A percentile compares a stretch with the other conserved stretches of the same genome.
phyloP scores from a whole-genome alignment of 2,329 filamentous ascomycete genomes.

The Rugonectria rugulosa region DNA sequence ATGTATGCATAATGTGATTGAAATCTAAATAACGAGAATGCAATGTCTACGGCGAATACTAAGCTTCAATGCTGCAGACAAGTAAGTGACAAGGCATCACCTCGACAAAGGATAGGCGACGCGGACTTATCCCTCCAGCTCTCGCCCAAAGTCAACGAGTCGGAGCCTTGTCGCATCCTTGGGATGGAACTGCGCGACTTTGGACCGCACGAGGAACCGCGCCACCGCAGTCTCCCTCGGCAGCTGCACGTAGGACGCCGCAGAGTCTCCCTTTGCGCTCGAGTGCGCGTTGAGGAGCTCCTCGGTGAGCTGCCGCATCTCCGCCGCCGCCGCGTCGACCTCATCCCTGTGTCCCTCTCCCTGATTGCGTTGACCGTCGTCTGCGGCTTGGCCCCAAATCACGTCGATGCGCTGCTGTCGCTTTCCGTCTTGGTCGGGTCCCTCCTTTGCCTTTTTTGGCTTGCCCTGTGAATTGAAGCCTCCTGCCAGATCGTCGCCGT shows the following conservation, averaged over 20 bases:
- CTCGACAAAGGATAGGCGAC: background rate
- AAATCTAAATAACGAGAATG: too few species aligned
- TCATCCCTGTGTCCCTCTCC: conserved; percentile 50
- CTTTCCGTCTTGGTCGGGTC: conserved; percentile 52
- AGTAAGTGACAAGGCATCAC: background rate
- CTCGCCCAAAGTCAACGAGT: conserved; percentile 70
- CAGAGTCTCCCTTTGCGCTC: conserved; percentile 61
- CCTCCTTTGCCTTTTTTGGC: conserved; percentile 56
- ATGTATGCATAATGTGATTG: too few species aligned
- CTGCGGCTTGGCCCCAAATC: conserved; percentile 60
- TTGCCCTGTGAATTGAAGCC: conserved; percentile 69
- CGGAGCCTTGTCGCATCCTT: conserved; percentile 66
- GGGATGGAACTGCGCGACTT: conserved; percentile 72
- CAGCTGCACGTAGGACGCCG: conserved; percentile 66
- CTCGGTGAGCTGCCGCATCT: conserved; percentile 68
- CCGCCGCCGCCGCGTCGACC: conserved; percentile 58
- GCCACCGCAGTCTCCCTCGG: conserved; percentile 67
- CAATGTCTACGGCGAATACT: too few species aligned
- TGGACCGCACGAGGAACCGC: conserved; percentile 69
- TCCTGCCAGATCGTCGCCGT: conserved; percentile 65
- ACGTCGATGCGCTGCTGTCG: conserved; percentile 69
- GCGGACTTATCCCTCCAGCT: conserved; percentile 65
- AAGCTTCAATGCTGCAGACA: too few species aligned
- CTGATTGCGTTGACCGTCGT: conserved; percentile 3
- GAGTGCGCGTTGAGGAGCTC: conserved; percentile 66